Base-by-base conservation (phyloP, 345 rosid genomes). In the Hevea brasiliensis region DNA sequence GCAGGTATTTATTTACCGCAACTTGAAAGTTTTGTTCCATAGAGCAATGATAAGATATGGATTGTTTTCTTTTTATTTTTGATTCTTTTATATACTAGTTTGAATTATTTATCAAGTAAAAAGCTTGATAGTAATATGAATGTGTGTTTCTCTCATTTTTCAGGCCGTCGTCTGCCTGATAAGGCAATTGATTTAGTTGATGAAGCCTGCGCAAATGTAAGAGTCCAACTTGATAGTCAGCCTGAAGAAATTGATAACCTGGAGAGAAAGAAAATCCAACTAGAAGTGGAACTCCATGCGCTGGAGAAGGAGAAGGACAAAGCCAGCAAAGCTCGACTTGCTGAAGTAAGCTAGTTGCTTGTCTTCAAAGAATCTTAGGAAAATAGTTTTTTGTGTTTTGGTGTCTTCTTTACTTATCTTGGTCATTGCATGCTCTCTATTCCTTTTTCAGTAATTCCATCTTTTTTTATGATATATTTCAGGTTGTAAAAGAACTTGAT, bases 141-240 rank as follows among this genome's bases (percentile, higher is more conserved):
- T n/a, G n/a, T 27, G 15, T n/a, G 9, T 50, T 9, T 65, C 4
- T 26, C 14, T n/a, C 55, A 8, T 35, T 17, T 60, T 68, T 37
- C 51, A 90, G 98, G 93, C 24, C 97, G 97, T 7, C 98, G 90
- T 84, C 81, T 94, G 44, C 97, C 95, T 6, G 98, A 92, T 24
- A 92, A 94, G 74, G 98, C 98, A 0, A 94, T 94, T 61, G 97
- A 94, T 73, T 88, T 92, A 65, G 97, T 94, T 24, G 98, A 90
- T 63, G 97, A 94, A 76, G 98, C 98, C 8, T 92, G 97, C 64
- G 97, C 97, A 0, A 94, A 94, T 71, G 97, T 92, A 65, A 85
- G 97, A 79, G 98, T 92, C n/a, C 98, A 94, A 72, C 89, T 90
- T 50, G 98, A 94, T 71, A 94, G 98, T 70, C 98, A 92, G 78